Evolutionary conservation across 75 land plant genomes (phyloP), one percentile per base, ranked within the genome.

Genomic region (Pseudotsuga menziesii): DNA sequence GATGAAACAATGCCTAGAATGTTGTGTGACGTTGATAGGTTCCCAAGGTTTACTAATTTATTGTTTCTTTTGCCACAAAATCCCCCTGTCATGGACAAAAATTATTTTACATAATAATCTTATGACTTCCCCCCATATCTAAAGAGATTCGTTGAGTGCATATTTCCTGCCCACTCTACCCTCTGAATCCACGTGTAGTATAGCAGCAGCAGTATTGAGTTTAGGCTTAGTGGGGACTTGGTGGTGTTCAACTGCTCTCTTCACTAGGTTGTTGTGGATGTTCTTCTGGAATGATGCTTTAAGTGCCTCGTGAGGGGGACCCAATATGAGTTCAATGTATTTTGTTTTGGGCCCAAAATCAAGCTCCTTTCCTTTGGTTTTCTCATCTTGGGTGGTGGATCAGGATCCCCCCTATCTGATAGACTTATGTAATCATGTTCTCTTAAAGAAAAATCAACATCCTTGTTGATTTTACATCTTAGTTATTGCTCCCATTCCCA

Each of bases 401-500:
- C n/a, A 41, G 14, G 72, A 41, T 54, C 52, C 48, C 72, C 69
- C 41, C 69, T 41, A 12, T 69, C 72, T 41, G 72, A 69, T 7
- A 69, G 72, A 54, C 72, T 54, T 69, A 69, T 69, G 72, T 69
- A 69, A 39, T 69, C 72, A 69, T 69, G 72, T 39, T 69, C 72
- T 69, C 72, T 69, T 23, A 41, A 39, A 12, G 72, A 35, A 36
- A 54, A 69, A 64, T 41, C 69, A 32, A 20, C 32, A 20, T 39
- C 52, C n/a, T n/a, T n/a, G n/a, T 69, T 69, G 23, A 39, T 69
- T 9, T 41, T 69, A 0, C 23, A 41, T 69, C 72, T 20, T 41
- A 54, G 72, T 41, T 41, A 23, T 11, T 69, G 69, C 19, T 64
- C 1, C 54, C 54, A 69, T 39, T 69, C 72, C 72, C 72, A 69